phyloP scores from a whole-genome alignment of 805 yeast species.

The Candida xiaguanensis region DNA sequence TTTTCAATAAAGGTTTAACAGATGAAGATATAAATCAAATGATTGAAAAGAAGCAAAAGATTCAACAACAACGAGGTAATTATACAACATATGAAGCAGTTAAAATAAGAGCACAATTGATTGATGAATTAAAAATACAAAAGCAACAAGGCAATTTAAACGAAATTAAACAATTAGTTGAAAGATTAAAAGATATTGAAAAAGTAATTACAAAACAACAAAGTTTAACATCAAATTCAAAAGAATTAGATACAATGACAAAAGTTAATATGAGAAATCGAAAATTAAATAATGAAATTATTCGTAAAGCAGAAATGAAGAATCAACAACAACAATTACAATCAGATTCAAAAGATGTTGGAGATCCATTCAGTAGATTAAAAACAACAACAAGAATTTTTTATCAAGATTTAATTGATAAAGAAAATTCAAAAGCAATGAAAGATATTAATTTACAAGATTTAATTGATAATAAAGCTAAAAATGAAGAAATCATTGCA shows the following conservation, averaged over 20 bases:
- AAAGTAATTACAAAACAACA: conserved; percentile 41
- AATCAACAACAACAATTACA: conserved; percentile 43
- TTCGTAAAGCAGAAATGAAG: conserved; percentile 74
- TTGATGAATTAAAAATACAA: conserved; percentile 76
- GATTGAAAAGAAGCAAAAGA: conserved; percentile 66
- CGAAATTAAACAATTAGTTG: conserved; percentile 24
- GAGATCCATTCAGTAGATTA: conserved; percentile 86
- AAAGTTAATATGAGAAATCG: conserved; percentile 83
- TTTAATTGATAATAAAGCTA: conserved; percentile 37
- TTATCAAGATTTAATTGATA: conserved; percentile 55
- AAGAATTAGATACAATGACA: conserved; percentile 47
- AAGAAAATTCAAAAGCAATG: conserved; percentile 57
- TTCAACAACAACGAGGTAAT: conserved; percentile 21
- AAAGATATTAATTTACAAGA: conserved; percentile 47
- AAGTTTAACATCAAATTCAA: conserved; percentile 30
- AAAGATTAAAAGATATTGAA: conserved; percentile 43
- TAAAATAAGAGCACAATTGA: conserved; percentile 63
- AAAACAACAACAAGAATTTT: conserved; percentile 84
- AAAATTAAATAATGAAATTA: conserved; percentile 68
- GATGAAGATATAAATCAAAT: conserved; percentile 73
- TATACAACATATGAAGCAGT: conserved; percentile 56
- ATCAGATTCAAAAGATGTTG: conserved; percentile 33
- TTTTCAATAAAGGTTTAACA: conserved; percentile 65
- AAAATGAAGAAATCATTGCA: conserved; percentile 43
- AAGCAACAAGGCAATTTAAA: conserved; percentile 47